A percentile compares a stretch with the other conserved stretches of the same genome.
These are phyloP conservation scores for Sungouiella thailandica DNA, from an alignment of 805 yeast genomes.

Conservation along the genomic window DNA sequence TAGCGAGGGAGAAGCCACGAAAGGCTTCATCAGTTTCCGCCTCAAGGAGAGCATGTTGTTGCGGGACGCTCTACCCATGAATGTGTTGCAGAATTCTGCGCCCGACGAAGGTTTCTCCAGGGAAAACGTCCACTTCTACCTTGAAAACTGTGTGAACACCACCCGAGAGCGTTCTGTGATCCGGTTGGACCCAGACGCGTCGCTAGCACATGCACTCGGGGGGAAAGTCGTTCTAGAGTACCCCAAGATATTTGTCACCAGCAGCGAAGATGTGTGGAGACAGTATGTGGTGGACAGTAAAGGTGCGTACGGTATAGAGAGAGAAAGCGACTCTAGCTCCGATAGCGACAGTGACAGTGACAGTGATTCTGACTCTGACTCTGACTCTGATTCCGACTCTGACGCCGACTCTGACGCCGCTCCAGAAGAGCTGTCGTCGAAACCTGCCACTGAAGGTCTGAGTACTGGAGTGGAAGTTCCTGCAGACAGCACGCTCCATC, in stretches of 20 bases:
- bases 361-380: slow-evolving; percentile 11
- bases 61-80: slow-evolving; percentile 38
- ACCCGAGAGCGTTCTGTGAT: slow-evolving; percentile 25
- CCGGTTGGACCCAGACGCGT: slow-evolving; percentile 25
- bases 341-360: slow-evolving; percentile 1
- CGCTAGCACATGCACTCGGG: slow-evolving; percentile 46
- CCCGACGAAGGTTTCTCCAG: slow-evolving; percentile 15
- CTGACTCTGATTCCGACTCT: slow-evolving; percentile 5
- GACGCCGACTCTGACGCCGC: slow-evolving; percentile 20
- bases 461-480: no score
- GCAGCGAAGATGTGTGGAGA: slow-evolving; percentile 15
- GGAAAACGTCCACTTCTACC: slow-evolving; percentile 25
- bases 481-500: no score
- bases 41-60: slow-evolving; percentile 34
- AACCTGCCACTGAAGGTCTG: slow-evolving; percentile 4
- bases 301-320: slow-evolving; percentile 9
- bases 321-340: slow-evolving; percentile 6
- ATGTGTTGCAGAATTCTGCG: slow-evolving; percentile 20
- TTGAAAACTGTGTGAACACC: slow-evolving; percentile 27
- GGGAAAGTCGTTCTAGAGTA: slow-evolving; percentile 67
- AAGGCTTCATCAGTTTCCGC: slow-evolving; percentile 40
- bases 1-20: slow-evolving; percentile 19
- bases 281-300: slow-evolving; percentile 21
- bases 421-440: slow-evolving; percentile 34
- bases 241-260: slow-evolving; percentile 59